A percentile compares a stretch with the other conserved stretches of the same genome.
Evolutionary conservation across 2,329 filamentous ascomycete species (phyloP).

Genomic region (Akanthomyces muscarius): DNA sequence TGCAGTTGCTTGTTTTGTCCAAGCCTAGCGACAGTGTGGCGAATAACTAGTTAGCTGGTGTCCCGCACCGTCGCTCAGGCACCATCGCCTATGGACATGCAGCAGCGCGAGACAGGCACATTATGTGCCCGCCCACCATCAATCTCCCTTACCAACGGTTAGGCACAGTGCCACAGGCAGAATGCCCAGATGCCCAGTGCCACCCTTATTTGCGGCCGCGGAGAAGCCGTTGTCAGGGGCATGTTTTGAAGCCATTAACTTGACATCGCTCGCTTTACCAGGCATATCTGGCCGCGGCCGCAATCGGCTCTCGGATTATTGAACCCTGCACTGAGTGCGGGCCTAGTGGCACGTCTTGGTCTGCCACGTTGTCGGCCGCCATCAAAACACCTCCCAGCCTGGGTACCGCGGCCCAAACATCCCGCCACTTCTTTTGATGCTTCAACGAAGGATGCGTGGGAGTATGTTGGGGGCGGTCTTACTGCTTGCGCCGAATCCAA

Average conservation of each 20-base stretch:
- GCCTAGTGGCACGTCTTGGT: not conserved
- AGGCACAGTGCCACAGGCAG: not conserved
- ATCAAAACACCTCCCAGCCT: not conserved
- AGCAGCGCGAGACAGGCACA: not conserved
- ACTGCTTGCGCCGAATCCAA: not conserved
- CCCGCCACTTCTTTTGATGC: not conserved
- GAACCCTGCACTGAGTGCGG: not conserved
- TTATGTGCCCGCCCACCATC: not conserved
- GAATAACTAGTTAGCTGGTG: not conserved
- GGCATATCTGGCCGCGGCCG: not conserved
- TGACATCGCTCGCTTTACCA: not conserved
- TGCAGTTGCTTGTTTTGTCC: not conserved
- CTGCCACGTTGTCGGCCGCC: not conserved
- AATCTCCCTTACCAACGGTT: not conserved
- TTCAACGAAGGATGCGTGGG: not conserved
- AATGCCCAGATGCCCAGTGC: not conserved
- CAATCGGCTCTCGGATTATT: not conserved
- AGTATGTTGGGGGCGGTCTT: not conserved
- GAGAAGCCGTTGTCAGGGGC: not conserved
- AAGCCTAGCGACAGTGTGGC: not conserved
- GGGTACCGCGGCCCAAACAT: not conserved
- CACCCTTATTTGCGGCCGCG: not conserved
- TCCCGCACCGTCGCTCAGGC: not conserved
- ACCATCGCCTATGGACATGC: not conserved
- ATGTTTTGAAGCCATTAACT: not conserved